Conservation (phyloP, 108 stramenopile species). For the Skeletonema tropicum region DNA sequence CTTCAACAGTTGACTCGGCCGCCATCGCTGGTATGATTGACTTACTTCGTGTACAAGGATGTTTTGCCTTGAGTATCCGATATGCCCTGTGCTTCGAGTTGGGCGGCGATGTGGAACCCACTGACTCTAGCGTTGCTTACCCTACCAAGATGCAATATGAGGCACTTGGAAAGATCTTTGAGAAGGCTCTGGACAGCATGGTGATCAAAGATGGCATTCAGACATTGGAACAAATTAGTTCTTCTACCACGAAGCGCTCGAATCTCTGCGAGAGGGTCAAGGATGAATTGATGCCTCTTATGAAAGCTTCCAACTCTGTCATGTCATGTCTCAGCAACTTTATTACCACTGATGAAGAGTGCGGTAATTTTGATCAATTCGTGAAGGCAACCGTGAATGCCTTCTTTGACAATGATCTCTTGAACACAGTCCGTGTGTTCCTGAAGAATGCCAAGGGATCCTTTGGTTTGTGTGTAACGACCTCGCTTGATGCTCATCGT, state of each 20-base stretch:
- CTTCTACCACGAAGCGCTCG: neutral
- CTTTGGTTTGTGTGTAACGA: conserved; percentile 63
- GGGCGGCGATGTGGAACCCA: conserved; percentile 9
- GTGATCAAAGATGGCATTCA: conserved; percentile 9
- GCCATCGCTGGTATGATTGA: conserved; percentile 78
- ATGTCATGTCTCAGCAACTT: neutral
- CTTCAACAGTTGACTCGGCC: conserved; percentile 58
- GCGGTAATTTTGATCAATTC: conserved; percentile 3
- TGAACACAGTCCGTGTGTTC: conserved; percentile 51
- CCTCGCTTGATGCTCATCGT: conserved; percentile 67
- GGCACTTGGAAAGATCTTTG: conserved; percentile 54
- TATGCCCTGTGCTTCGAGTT: conserved; percentile 55
- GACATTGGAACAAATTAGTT: conserved; percentile 7
- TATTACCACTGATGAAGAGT: conserved; percentile 19
- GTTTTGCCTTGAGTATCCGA: conserved; percentile 59
- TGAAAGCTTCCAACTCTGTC: neutral
- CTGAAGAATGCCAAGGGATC: conserved; percentile 66
- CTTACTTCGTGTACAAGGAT: conserved; percentile 62
- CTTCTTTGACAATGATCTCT: conserved; percentile 75
- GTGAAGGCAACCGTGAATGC: conserved; percentile 49
- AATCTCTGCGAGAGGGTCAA: neutral
- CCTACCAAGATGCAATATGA: conserved; percentile 53
- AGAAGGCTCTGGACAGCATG: conserved; percentile 45
- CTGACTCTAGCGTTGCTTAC: conserved; percentile 5
- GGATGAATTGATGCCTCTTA: neutral